Percentiles rank a stretch among this genome's conserved stretches.
phyloP scores from a whole-genome alignment of 2,329 filamentous ascomycete genomes.

The Herpomyces periplanetae region DNA sequence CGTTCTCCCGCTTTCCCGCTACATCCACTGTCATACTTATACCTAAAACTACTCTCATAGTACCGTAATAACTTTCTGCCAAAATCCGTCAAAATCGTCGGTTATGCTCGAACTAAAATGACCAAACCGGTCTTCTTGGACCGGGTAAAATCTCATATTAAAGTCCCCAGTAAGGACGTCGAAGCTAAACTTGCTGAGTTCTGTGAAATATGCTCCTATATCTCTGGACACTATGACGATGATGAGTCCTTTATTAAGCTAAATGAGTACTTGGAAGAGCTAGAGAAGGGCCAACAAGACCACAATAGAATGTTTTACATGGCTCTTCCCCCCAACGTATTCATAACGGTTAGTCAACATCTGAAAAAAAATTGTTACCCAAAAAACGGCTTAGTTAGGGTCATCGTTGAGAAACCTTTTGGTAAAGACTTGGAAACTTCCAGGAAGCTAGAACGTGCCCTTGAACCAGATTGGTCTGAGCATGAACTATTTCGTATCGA shows the following conservation, averaged over 20 bases:
- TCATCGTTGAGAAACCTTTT: conserved; percentile 98
- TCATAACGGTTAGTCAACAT: conserved; percentile 87
- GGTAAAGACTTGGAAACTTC: conserved; percentile 87
- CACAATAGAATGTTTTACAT: conserved; percentile 93
- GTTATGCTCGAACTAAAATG: conserved; percentile 98
- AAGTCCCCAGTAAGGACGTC: conserved; percentile 85
- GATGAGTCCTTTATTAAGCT: conserved; percentile 70
- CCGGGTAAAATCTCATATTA: conserved; percentile 89
- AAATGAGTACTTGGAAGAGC: conserved; percentile 41
- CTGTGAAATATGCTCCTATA: conserved; percentile 49
- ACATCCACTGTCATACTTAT: conserved; percentile 3
- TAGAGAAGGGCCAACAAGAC: conserved; percentile 46
- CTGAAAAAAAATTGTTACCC: conserved; percentile 93
- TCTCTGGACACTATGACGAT: conserved; percentile 89
- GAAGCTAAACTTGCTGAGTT: conserved; percentile 84
- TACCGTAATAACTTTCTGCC: conserved; percentile 94
- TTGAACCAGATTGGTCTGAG: conserved; percentile 92
- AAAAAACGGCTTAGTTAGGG: conserved; percentile 47
- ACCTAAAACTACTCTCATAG: conserved; percentile 12
- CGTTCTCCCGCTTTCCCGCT: conserved; percentile 4
- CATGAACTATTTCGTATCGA: conserved; percentile 97
- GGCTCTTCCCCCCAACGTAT: conserved; percentile 85
- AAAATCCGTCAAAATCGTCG: conserved; percentile 80
- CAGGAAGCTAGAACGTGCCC: conserved; percentile 62
- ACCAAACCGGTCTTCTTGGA: conserved; percentile 78